Base-by-base conservation (phyloP, 495 filamentous ascomycete species). In the Entonaema liquescens region DNA sequence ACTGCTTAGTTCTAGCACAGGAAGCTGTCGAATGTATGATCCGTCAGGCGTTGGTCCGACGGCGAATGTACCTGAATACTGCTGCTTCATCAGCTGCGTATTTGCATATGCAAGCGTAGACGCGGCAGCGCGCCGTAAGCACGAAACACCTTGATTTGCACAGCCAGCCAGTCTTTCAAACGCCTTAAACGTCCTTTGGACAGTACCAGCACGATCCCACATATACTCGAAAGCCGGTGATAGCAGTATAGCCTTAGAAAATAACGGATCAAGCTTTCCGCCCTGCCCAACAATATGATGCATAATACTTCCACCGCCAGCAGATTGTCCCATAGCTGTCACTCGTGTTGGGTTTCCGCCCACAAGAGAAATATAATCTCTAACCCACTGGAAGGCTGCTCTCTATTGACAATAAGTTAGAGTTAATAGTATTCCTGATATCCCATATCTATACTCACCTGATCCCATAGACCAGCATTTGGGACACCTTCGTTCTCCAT, bases 271-370 rank as follows among this genome's bases (percentile, higher is more conserved):
- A 11, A 83, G 79, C 15, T 76, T 77, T 2, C 85, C 84, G 28
- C 87, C 86, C 61, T 84, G 82, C 0, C 86, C 85, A 2, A 87
- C 89, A 58, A 92, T 82, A 65, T 92, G 90, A 69, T 92, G 89
- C 77, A 92, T 79, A 61, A 91, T 85, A 1, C 68, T 86, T 3
- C 87, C 87, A 1, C 83, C 91, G 1, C 91, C 91, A 0, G 91
- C 89, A 11, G 87, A 89, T 67, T 92, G 86, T 13, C 91, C 91
- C 79, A 89, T 85, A 23, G 42, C 19, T 47, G 19, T 47, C 19
- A 23, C 19, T 23, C 42, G 42, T 47, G 7, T 9, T 17, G 42
- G 19, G 17, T 47, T 8, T 21, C 42, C 19, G 8, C 42, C 42
- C 21, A 23, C 42, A 4, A 47, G 19, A 8, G 19, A 47, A 47